phyloP scores from a whole-genome alignment of 805 yeast genomes.

The Grigorovia yakushimaensis region DNA sequence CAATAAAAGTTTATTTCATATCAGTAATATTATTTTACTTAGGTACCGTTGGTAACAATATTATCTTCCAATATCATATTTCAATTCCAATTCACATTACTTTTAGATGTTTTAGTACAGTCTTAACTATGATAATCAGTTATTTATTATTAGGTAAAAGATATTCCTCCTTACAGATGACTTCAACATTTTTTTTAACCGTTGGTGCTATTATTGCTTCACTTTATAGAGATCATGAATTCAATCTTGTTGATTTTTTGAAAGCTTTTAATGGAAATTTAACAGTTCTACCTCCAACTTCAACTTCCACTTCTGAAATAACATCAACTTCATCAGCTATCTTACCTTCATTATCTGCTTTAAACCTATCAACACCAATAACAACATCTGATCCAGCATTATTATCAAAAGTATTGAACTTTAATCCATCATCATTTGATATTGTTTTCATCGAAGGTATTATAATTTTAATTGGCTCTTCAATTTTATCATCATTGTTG shows the following conservation, averaged over 20 bases:
- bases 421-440: background rate
- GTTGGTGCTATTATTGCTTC: constrained; percentile 44
- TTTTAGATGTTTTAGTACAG: constrained; percentile 54
- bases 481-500: constrained; percentile 43
- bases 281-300: no score
- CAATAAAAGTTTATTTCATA: constrained; percentile 35
- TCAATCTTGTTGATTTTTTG: constrained; percentile 2
- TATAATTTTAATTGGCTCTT: constrained; percentile 31
- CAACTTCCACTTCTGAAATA: no score
- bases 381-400: background rate
- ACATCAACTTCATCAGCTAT: no score
- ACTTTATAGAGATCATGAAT: constrained; percentile 24
- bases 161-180: constrained; percentile 38
- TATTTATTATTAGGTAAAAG: constrained; percentile 34
- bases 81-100: constrained; percentile 61
- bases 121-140: constrained; percentile 52
- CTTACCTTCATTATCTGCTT: no score
- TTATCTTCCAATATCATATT: constrained; percentile 45
- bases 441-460: constrained; percentile 19
- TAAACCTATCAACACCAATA: background rate
- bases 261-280: background rate
- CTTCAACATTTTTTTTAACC: constrained; percentile 43
- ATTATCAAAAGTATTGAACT: no score
- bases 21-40: constrained; percentile 43
- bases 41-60: constrained; percentile 46